Evolutionary conservation across 192 early-diverging fungal species (phyloP).

Genomic region (Entophlyctis luteolus): DNA sequence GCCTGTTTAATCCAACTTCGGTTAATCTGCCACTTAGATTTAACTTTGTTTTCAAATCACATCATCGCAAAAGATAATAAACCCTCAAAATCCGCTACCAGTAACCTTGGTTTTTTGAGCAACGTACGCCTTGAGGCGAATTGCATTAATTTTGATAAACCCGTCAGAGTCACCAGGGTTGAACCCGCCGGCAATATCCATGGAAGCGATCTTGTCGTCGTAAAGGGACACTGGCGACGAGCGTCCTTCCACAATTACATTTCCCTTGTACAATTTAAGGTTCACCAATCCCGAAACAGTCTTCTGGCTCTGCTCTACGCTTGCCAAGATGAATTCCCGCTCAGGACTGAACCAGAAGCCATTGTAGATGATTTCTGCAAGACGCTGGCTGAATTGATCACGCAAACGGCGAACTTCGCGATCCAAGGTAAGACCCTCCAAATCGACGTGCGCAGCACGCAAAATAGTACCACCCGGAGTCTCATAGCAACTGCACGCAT

Average conservation of each 20-base stretch:
- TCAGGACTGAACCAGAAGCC: conserved; percentile 97
- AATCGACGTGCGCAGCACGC: conserved; percentile 89
- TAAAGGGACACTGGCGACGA: conserved; percentile 74
- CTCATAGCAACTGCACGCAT: conserved; percentile 78
- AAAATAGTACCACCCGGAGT: conserved; percentile 97
- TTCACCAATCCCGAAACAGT: conserved; percentile 89
- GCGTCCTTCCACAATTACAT: conserved; percentile 83
- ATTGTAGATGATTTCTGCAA: conserved; percentile 90
- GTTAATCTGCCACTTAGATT: no score
- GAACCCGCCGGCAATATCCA: conserved; percentile 86
- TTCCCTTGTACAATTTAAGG: conserved; percentile 96
- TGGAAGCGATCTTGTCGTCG: conserved; percentile 91
- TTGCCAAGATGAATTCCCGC: conserved; percentile 80
- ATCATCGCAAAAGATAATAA: no score
- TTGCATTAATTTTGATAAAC: conserved; percentile 97
- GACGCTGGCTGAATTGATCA: conserved; percentile 54
- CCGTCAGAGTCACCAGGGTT: conserved; percentile 90
- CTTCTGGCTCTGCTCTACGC: conserved; percentile 77
- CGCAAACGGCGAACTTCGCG: conserved; percentile 90
- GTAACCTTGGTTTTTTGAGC: conserved; percentile 40
- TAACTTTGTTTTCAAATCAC: no score
- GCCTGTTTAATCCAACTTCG: no score
- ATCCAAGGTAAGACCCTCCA: conserved; percentile 93
- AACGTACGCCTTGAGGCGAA: conserved; percentile 69
- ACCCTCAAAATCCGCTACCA: conserved; percentile 20